phyloP scores from a whole-genome alignment of 2,329 filamentous ascomycete genomes.

The Helicocarpus griseus region DNA sequence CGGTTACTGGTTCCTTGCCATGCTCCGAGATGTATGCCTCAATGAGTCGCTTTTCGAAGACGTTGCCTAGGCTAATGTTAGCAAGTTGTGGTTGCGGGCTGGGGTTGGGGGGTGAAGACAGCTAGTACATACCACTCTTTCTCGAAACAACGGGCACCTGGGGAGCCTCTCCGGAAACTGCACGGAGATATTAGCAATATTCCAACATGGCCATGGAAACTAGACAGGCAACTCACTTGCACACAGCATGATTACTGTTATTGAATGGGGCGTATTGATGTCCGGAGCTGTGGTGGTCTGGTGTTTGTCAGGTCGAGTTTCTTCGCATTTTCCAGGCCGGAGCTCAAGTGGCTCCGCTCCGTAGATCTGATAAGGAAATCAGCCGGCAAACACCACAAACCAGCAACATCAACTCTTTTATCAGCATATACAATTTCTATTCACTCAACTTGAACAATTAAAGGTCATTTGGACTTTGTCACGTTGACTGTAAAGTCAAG shows the following conservation, averaged over 20 bases:
- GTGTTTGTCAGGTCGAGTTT: background rate
- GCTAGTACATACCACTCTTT: constrained; percentile 65
- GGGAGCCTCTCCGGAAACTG: constrained; percentile 93
- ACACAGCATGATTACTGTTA: constrained; percentile 43
- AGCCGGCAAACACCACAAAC: background rate
- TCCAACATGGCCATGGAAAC: constrained; percentile 6
- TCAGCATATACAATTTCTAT: no score
- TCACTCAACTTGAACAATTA: no score
- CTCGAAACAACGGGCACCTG: constrained; percentile 90
- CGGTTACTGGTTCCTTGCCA: constrained; percentile 82
- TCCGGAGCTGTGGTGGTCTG: background rate
- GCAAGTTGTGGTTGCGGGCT: constrained; percentile 6
- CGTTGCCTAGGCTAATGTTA: constrained; percentile 51
- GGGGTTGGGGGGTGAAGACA: constrained; percentile 7
- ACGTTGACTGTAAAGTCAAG: background rate
- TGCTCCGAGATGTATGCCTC: constrained; percentile 91
- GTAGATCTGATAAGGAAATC: background rate
- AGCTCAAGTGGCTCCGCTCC: background rate
- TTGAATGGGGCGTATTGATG: background rate
- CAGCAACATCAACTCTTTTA: background rate
- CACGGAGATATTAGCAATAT: constrained; percentile 6
- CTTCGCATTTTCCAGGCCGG: background rate
- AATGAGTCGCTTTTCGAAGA: constrained; percentile 92
- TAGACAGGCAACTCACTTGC: constrained; percentile 51
- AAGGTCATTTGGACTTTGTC: no score